Evolutionary conservation across 352 stramenopile species (phyloP).

Genomic region (Blastocystis hominis): DNA sequence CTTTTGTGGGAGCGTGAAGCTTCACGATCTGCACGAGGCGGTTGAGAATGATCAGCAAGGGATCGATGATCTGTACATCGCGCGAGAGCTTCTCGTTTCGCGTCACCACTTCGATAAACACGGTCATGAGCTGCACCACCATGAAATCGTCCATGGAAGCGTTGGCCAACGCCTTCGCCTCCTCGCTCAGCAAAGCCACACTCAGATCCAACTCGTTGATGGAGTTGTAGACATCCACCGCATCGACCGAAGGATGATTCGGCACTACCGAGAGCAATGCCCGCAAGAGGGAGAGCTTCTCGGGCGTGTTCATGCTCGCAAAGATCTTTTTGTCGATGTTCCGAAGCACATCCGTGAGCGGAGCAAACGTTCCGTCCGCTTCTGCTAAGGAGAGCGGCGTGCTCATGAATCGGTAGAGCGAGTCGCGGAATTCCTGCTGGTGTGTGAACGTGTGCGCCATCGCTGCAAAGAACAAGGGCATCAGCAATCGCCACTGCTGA

Average conservation of each 20-base stretch:
- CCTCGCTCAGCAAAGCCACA: background rate
- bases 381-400: background rate
- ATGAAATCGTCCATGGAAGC: background rate
- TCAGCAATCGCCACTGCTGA: background rate
- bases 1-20: background rate
- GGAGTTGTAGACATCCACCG: slow-evolving; percentile 16
- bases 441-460: slow-evolving; percentile 7
- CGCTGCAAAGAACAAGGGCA: slow-evolving; percentile 16
- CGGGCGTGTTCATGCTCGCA: slow-evolving; percentile 3
- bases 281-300: background rate
- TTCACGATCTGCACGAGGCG: slow-evolving; percentile 12
- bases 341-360: background rate
- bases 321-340: slow-evolving; percentile 1
- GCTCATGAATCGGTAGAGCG: background rate
- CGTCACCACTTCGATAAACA: slow-evolving; percentile 20
- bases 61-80: background rate
- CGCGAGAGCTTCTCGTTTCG: background rate
- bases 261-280: background rate
- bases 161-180: background rate
- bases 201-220: slow-evolving; percentile 10
- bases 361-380: background rate
- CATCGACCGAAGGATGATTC: background rate
- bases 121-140: slow-evolving; percentile 13
- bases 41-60: background rate
- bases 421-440: background rate